Percentiles rank a stretch among this genome's conserved stretches.
These are phyloP conservation scores for Globisporangium irregulare DNA, from an alignment of 352 stramenopile species.

Conservation along the genomic window DNA sequence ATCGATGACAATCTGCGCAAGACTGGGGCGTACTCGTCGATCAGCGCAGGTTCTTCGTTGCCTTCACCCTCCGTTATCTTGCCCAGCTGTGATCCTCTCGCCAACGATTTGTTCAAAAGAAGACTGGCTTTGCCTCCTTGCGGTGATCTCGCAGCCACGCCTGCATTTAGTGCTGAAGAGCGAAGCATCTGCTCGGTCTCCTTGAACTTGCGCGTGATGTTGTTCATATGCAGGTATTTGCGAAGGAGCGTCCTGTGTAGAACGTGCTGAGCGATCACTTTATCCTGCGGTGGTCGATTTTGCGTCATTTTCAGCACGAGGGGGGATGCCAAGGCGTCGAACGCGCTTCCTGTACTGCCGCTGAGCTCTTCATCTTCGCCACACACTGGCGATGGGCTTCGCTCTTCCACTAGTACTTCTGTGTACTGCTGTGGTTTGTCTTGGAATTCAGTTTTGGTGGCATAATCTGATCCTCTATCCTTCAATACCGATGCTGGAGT, in stretches of 20 bases:
- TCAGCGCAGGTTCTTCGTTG: slow-evolving; percentile 15
- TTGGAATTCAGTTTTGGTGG: neutral
- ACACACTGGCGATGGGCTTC: neutral
- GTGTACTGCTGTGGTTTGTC: neutral
- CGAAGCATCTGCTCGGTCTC: slow-evolving; percentile 54
- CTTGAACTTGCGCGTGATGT: slow-evolving; percentile 60
- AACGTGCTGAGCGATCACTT: slow-evolving; percentile 57
- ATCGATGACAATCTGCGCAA: slow-evolving; percentile 49
- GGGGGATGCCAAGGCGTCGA: slow-evolving; percentile 19
- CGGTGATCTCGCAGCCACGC: slow-evolving; percentile 10
- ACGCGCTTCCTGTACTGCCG: neutral
- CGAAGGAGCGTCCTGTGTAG: slow-evolving; percentile 54
- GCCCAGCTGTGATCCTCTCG: neutral
- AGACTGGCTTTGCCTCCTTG: neutral
- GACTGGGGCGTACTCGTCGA: slow-evolving; percentile 24
- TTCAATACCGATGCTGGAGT: neutral
- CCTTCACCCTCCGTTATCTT: neutral
- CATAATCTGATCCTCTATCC: neutral
- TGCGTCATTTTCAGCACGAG: slow-evolving; percentile 37
- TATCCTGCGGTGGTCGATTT: slow-evolving; percentile 29
- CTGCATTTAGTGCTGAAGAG: slow-evolving; percentile 27
- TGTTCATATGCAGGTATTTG: slow-evolving; percentile 65
- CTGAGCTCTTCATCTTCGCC: neutral
- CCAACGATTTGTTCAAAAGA: neutral
- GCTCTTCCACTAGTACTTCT: neutral